Base-by-base conservation (phyloP, 805 yeast genomes). In the Barnettozyma siamensis region DNA sequence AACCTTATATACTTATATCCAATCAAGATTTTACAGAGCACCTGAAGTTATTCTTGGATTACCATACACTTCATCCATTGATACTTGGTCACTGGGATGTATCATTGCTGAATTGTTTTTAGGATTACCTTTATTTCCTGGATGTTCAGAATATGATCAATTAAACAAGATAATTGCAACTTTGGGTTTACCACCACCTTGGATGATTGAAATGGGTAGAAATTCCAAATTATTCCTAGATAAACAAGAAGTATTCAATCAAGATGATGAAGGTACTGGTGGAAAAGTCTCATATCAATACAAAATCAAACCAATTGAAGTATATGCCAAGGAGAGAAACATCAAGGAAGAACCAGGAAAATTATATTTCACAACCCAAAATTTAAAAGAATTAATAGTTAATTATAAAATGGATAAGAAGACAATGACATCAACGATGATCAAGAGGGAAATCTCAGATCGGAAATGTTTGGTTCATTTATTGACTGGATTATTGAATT, bases 201-300 rank as follows among this genome's bases (percentile, higher is more conserved):
- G 96, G 87, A 93, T 93, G 99, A 71, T 91, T 49, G 97, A 91
- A 48, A 88, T 86, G 79, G 99, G 98, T 21, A 83, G 87, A 50
- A 88, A 83, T 60, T 72, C 95, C 1, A 64, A 70, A 35, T 77
- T 80, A 50, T 93, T 83, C 51, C 57, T 53, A 60, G 64, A 45
- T 50, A 64, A 46, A 33, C 46, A 57, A 62, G 35, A 41, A 21
- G 24, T 17, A 3, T 30, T 30, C 15, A 17, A 12, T 13, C 16
- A 16, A 11, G 23, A 26, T 6, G 17, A 5, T 12, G 13, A 26
- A n/a, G n/a, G n/a, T n/a, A n/a, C n/a, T n/a, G n/a, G n/a, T n/a
- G n/a, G n/a, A 8, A 26, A 24, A 26, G 2, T n/a, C 4, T 2
- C 16, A 5, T 15, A 13, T 33, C 26, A 38, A 26, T 49, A 47